A percentile compares a stretch with the other conserved stretches of the same genome.
These are phyloP conservation scores for Sclerotinia borealis DNA, from an alignment of 2,329 filamentous ascomycete genomes.

Conservation along the genomic window DNA sequence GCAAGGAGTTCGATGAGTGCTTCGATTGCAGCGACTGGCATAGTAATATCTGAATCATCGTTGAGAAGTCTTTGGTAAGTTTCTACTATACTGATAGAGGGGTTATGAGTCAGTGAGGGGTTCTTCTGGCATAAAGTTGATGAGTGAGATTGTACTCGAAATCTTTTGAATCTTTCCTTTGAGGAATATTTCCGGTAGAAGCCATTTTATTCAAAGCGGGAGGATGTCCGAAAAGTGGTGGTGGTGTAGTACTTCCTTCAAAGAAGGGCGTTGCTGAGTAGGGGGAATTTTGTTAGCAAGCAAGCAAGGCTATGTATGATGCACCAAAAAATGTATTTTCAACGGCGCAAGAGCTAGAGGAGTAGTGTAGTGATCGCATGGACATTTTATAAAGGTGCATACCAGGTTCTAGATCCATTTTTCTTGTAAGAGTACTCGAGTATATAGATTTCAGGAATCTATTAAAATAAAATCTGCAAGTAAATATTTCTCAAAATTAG, in stretches of 20 bases:
- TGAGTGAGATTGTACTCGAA: slow-evolving; percentile 26
- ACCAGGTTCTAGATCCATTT: slow-evolving; percentile 10
- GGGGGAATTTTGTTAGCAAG: slow-evolving; percentile 16
- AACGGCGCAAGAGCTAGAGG: slow-evolving; percentile 6
- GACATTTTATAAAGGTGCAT: neutral
- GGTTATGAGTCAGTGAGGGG: slow-evolving; percentile 21
- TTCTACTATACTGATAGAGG: slow-evolving; percentile 45
- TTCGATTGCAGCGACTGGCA: slow-evolving; percentile 92
- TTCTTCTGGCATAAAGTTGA: neutral
- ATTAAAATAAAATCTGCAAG: neutral
- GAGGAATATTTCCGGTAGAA: slow-evolving; percentile 25
- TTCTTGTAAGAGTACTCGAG: too few species aligned
- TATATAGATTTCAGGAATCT: neutral
- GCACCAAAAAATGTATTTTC: neutral
- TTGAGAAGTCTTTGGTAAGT: slow-evolving; percentile 58
- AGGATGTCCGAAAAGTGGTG: slow-evolving; percentile 25
- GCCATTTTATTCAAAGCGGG: slow-evolving; percentile 30
- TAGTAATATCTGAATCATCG: slow-evolving; percentile 78
- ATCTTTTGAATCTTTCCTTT: slow-evolving; percentile 17
- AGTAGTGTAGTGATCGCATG: neutral
- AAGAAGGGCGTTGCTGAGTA: slow-evolving; percentile 16
- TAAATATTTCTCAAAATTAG: neutral
- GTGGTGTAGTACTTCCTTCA: slow-evolving; percentile 30
- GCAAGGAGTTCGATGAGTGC: slow-evolving; percentile 82
- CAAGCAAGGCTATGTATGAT: slow-evolving; percentile 17